Percentiles rank a stretch among this genome's conserved stretches.
phyloP scores from a whole-genome alignment of 2,329 filamentous ascomycete genomes.

The Epichloe baconii region DNA sequence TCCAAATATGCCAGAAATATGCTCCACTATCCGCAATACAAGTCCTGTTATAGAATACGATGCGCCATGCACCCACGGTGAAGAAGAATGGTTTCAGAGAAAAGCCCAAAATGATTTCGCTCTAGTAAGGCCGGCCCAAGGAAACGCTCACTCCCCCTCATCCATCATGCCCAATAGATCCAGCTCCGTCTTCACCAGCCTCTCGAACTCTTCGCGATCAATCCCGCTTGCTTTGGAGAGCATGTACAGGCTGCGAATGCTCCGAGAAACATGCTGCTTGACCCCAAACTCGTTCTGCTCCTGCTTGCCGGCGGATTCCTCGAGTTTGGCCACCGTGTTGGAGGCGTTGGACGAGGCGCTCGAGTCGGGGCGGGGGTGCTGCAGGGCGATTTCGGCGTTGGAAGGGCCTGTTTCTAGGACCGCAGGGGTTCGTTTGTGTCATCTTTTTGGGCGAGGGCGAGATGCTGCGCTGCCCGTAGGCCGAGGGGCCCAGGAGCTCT shows the following conservation, averaged over 20 bases:
- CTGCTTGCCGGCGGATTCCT: conserved; percentile 40
- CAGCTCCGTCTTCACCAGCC: conserved; percentile 57
- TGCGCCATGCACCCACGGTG: too few relatives aligned
- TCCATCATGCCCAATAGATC: conserved; percentile 59
- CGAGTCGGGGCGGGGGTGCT: conserved; percentile 46
- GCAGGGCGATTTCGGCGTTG: conserved; percentile 18
- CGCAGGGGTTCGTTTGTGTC: conserved; percentile 13
- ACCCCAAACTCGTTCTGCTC: conserved; percentile 59
- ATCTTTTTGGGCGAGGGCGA: not conserved
- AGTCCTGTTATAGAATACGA: too few relatives aligned
- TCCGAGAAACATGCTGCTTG: conserved; percentile 66
- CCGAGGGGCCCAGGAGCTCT: conserved; percentile 22
- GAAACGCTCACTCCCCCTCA: conserved; percentile 24
- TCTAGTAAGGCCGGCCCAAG: too few relatives aligned
- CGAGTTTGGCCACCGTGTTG: conserved; percentile 47
- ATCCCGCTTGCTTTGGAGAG: conserved; percentile 61
- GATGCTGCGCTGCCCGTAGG: conserved; percentile 8
- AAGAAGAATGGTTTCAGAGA: too few relatives aligned
- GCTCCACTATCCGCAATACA: too few relatives aligned
- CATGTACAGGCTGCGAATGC: conserved; percentile 63
- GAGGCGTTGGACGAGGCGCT: conserved; percentile 44
- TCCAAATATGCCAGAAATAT: too few relatives aligned
- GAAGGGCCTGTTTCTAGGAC: not conserved
- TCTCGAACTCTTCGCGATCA: conserved; percentile 60
- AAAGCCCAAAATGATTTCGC: too few relatives aligned